Percentiles rank a stretch among this genome's conserved stretches.
Evolutionary conservation across 176 grass and related monocot genomes (phyloP).

Genomic region (Alopecurus myosuroides): DNA sequence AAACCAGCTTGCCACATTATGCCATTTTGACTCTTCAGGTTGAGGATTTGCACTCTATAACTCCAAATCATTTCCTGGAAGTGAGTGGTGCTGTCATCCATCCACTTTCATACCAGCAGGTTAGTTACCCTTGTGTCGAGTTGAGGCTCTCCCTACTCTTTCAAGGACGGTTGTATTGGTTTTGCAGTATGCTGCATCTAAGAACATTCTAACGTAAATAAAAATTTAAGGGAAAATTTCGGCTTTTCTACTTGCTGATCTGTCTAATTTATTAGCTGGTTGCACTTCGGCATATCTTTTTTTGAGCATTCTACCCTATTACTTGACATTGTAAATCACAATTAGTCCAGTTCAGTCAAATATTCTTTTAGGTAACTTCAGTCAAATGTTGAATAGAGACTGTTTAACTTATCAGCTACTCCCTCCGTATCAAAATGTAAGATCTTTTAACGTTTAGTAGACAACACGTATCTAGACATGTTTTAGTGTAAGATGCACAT

Average conservation of each 20-base stretch:
- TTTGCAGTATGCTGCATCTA: background rate
- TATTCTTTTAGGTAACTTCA: background rate
- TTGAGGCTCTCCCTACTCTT: background rate
- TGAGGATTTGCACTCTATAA: conserved; percentile 97
- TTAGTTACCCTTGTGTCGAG: conserved; percentile 7
- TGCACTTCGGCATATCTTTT: too few species aligned
- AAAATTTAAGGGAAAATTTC: background rate
- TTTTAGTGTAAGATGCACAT: too few species aligned
- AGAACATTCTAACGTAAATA: background rate
- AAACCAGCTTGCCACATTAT: background rate
- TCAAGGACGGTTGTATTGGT: conserved; percentile 12
- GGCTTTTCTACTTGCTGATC: background rate
- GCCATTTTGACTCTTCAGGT: conserved; percentile 53
- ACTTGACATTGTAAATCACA: background rate
- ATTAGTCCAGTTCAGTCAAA: background rate
- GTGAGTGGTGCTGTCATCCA: conserved; percentile 92
- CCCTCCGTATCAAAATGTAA: too few species aligned
- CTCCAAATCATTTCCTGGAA: conserved; percentile 97
- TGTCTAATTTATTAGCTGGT: background rate
- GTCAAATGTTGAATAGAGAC: background rate
- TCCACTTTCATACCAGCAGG: conserved; percentile 97
- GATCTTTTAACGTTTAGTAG: too few species aligned
- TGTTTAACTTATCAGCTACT: background rate
- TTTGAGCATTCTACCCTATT: background rate
- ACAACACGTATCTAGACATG: too few species aligned